Evolutionary conservation across 2,329 filamentous ascomycete genomes (phyloP).

Genomic region (Trichoderma sp.): DNA sequence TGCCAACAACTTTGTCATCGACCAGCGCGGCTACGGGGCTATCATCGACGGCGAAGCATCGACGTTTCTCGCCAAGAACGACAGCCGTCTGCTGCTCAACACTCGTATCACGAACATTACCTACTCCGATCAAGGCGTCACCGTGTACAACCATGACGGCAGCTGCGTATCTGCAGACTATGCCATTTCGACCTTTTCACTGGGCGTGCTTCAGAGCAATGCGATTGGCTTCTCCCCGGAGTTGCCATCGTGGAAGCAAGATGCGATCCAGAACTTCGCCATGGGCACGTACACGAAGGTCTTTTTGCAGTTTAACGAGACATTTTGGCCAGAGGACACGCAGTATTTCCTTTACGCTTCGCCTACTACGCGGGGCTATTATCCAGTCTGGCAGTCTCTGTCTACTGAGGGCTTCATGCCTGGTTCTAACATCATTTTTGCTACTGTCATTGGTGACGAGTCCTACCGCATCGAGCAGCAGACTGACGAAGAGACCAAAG

Average conservation of each 20-base stretch:
- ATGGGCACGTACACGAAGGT: conserved; percentile 74
- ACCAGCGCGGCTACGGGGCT: conserved; percentile 58
- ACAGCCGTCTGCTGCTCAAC: conserved; percentile 55
- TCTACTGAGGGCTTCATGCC: conserved; percentile 55
- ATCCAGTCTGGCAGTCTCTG: conserved; percentile 62
- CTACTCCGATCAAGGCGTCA: conserved; percentile 52
- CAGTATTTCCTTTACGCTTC: conserved; percentile 48
- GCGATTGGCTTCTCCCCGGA: conserved; percentile 55
- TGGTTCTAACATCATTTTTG: conserved; percentile 63
- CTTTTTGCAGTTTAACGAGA: conserved; percentile 64
- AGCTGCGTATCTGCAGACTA: conserved; percentile 57
- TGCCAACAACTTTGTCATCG: conserved; percentile 58
- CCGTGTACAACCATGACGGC: conserved; percentile 50
- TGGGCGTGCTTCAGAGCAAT: conserved; percentile 64
- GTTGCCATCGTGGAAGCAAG: conserved; percentile 62
- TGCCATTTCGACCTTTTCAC: conserved; percentile 64
- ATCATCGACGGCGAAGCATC: conserved; percentile 56
- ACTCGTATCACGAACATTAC: conserved; percentile 54
- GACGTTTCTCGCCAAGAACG: conserved; percentile 54
- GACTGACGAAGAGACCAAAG: conserved; percentile 53
- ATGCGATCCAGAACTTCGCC: conserved; percentile 59
- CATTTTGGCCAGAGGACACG: conserved; percentile 56
- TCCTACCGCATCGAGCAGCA: conserved; percentile 58
- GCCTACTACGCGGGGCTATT: conserved; percentile 40
- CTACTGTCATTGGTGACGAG: conserved; percentile 56